Evolutionary conservation across 306 rosid species (phyloP).

Genomic region (Adenanthera pavonina): DNA sequence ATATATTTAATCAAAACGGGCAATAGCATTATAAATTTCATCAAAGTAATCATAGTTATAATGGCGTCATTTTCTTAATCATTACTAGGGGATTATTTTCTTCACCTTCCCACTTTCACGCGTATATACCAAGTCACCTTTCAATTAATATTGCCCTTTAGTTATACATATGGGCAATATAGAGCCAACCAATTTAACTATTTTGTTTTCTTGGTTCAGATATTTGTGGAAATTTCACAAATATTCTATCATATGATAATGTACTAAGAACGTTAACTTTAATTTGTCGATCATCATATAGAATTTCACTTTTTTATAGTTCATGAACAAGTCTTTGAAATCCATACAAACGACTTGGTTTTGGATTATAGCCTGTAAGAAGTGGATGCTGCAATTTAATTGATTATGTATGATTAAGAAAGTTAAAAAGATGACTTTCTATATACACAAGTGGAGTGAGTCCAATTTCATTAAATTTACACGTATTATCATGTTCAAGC

Average conservation of each 20-base stretch:
- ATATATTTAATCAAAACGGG: neutral
- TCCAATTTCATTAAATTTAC: no score
- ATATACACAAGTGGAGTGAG: no score
- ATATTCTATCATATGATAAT: neutral
- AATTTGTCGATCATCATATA: no score
- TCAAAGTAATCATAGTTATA: conserved; percentile 6
- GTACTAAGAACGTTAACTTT: no score
- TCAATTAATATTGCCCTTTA: neutral
- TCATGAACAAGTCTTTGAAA: no score
- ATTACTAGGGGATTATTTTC: neutral
- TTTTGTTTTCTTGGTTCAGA: neutral
- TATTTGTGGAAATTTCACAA: neutral
- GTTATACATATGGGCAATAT: neutral
- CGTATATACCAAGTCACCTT: neutral
- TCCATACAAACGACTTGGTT: no score
- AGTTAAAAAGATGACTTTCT: no score
- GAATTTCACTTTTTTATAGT: no score
- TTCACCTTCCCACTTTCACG: conserved; percentile 8
- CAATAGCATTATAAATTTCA: conserved; percentile 12
- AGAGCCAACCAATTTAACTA: neutral
- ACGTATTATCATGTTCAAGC: no score
- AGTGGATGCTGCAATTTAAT: no score
- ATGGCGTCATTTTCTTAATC: conserved; percentile 18
- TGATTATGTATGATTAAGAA: no score
- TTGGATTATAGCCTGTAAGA: no score